Percentiles rank a stretch among this genome's conserved stretches.
phyloP scores from a whole-genome alignment of 192 early-diverging fungal genomes.

The Coemansia sp. region DNA sequence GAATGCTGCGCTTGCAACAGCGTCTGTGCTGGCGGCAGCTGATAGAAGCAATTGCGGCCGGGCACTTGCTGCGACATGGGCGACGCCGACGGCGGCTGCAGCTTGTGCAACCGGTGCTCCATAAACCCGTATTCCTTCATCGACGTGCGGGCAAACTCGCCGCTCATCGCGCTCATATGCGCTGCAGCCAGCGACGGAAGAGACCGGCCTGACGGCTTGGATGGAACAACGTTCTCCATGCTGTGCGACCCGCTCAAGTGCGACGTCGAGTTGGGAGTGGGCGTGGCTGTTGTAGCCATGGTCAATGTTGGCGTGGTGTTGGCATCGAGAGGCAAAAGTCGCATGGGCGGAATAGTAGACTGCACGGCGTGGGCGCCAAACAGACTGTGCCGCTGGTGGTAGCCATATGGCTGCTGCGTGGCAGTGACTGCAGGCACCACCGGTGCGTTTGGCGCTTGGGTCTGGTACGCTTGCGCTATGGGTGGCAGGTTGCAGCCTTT shows the following conservation, averaged over 20 bases:
- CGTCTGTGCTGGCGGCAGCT: conserved; percentile 45
- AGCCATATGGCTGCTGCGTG: conserved; percentile 1
- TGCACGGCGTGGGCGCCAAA: conserved; percentile 2
- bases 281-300: conserved; percentile 46
- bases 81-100: conserved; percentile 17
- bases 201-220: conserved; percentile 34
- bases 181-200: conserved; percentile 34
- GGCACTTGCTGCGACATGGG: conserved; percentile 28
- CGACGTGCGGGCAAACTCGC: conserved; percentile 24
- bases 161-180: conserved; percentile 12
- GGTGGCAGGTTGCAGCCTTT: conserved; percentile 45
- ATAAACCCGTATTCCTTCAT: conserved; percentile 9
- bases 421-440: neutral
- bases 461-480: conserved; percentile 9
- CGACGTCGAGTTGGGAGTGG: conserved; percentile 40
- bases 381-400: conserved; percentile 33
- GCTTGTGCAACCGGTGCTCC: conserved; percentile 3
- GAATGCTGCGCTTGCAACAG: conserved; percentile 33
- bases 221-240: conserved; percentile 25
- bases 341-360: conserved; percentile 2
- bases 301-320: conserved; percentile 47
- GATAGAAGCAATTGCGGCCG: conserved; percentile 21
- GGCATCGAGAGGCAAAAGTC: conserved; percentile 33
- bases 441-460: neutral
- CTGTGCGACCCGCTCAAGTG: conserved; percentile 32